Conservation (phyloP, 2,329 filamentous ascomycete genomes). For the Elsinoe arachidis region DNA sequence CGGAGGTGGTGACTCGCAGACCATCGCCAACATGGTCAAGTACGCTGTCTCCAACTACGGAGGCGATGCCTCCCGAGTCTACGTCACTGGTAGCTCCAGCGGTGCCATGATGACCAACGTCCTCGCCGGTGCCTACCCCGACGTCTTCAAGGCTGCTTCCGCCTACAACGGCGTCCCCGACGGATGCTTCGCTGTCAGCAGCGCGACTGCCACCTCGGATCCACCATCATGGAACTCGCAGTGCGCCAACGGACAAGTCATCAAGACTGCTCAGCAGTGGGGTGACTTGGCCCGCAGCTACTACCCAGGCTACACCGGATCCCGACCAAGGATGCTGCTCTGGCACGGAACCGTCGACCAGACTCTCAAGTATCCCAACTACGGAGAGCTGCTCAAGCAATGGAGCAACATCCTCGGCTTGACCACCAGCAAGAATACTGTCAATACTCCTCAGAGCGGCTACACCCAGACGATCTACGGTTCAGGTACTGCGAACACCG, state of each 20-base stretch:
- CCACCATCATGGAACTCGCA: constrained; percentile 44
- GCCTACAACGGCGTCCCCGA: constrained; percentile 47
- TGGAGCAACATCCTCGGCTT: too few relatives aligned
- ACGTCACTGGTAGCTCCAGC: constrained; percentile 46
- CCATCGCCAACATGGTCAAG: constrained; percentile 52
- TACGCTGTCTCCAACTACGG: constrained; percentile 47
- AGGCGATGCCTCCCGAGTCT: constrained; percentile 45
- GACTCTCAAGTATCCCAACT: too few relatives aligned
- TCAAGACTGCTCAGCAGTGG: constrained; percentile 41
- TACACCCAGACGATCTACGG: too few relatives aligned
- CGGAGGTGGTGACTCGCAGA: constrained; percentile 48
- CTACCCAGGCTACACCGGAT: constrained; percentile 44
- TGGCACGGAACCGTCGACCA: constrained; percentile 47
- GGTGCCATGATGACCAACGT: constrained; percentile 52
- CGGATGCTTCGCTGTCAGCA: constrained; percentile 22
- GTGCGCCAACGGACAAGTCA: constrained; percentile 43
- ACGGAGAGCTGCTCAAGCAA: too few relatives aligned
- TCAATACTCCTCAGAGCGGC: too few relatives aligned
- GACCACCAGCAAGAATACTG: too few relatives aligned
- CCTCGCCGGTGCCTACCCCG: constrained; percentile 44
- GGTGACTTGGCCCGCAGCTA: constrained; percentile 39
- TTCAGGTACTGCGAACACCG: too few relatives aligned
- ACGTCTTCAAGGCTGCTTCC: constrained; percentile 44
- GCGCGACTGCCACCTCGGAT: constrained; percentile 31
- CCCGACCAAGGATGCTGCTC: constrained; percentile 48